Conservation (phyloP, 495 filamentous ascomycete genomes). For the Staphylotrichum tortipilum region DNA sequence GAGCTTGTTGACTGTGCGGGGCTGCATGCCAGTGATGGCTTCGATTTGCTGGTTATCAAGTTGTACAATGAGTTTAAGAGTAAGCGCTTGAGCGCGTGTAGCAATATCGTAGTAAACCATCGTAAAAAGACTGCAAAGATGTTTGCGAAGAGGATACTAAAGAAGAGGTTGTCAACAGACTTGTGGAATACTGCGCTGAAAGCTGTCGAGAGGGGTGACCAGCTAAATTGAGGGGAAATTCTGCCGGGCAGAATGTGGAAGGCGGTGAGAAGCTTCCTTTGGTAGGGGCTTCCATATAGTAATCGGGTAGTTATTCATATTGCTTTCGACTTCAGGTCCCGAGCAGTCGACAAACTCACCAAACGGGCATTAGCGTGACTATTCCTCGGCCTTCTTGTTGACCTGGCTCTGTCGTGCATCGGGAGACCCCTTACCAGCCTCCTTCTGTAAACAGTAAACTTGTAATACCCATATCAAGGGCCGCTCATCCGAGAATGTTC, state of each 20-base stretch:
- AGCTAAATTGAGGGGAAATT: background rate
- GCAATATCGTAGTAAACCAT: background rate
- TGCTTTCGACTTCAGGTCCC: too few species aligned
- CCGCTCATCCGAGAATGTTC: too few species aligned
- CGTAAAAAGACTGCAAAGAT: background rate
- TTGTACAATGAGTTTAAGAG: background rate
- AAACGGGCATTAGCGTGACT: too few species aligned
- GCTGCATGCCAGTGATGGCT: background rate
- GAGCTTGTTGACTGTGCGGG: background rate
- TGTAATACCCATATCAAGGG: too few species aligned
- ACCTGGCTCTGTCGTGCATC: too few species aligned
- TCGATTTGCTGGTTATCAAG: background rate
- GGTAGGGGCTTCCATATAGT: background rate
- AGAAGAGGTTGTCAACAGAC: too few species aligned
- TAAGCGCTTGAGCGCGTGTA: background rate
- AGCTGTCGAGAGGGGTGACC: background rate
- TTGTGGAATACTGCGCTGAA: too few species aligned
- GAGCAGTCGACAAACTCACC: too few species aligned
- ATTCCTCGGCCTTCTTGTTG: too few species aligned
- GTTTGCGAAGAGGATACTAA: background rate
- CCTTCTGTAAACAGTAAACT: too few species aligned
- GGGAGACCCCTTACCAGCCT: too few species aligned
- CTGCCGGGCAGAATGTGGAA: background rate
- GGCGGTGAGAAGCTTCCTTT: background rate
- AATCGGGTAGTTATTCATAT: too few species aligned